Conservation (phyloP, 345 rosid species). For the Aquilaria sinensis region DNA sequence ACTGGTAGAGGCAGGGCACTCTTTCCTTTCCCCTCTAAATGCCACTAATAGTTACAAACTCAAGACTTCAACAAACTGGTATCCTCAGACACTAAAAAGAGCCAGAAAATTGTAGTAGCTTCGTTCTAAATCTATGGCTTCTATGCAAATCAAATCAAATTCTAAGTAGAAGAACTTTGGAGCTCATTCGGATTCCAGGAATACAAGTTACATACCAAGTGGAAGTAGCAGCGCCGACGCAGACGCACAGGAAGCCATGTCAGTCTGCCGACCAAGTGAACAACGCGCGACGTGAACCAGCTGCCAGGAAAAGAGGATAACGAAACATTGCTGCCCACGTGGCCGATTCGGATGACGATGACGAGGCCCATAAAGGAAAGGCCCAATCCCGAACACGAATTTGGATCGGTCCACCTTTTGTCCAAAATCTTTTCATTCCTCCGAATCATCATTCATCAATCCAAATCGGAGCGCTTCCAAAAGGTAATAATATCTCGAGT, state of each 20-base stretch:
- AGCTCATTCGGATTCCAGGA: not conserved
- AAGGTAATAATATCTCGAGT: too few relatives aligned
- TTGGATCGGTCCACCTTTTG: too few relatives aligned
- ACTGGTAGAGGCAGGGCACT: not conserved
- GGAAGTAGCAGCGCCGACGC: conserved; percentile 52
- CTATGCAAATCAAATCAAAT: not conserved
- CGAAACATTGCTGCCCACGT: conserved; percentile 36
- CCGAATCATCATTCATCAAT: too few relatives aligned
- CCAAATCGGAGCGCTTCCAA: too few relatives aligned
- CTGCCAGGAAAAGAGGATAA: conserved; percentile 36
- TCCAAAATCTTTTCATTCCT: too few relatives aligned
- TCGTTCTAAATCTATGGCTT: not conserved
- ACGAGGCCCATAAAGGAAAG: too few relatives aligned
- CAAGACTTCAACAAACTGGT: not conserved
- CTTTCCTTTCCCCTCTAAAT: not conserved
- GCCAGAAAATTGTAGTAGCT: not conserved
- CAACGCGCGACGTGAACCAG: conserved; percentile 7
- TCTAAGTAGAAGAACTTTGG: not conserved
- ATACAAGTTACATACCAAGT: conserved; percentile 24
- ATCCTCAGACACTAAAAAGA: not conserved
- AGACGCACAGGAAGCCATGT: conserved; percentile 52
- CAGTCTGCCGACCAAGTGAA: conserved; percentile 8
- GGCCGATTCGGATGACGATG: not conserved
- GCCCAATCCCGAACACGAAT: too few relatives aligned
- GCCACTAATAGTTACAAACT: not conserved